Base-by-base conservation (phyloP, 805 yeast species). In the Ogataea wickerhamii region DNA sequence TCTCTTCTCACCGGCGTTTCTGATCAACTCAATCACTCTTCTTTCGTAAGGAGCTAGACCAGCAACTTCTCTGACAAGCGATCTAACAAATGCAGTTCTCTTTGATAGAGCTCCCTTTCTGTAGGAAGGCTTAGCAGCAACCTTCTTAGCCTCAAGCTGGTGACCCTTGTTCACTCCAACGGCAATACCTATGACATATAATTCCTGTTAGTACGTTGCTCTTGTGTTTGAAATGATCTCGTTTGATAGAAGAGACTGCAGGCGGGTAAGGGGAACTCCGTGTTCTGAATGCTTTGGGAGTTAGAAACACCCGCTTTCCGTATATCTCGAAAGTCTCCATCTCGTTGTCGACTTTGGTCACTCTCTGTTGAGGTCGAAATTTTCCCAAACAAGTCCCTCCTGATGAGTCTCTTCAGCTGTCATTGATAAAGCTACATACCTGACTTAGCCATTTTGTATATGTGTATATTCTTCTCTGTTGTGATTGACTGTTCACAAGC, bases 1-100 rank as follows among this genome's bases (percentile, higher is more conserved):
- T 81, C 98, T 93, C 95, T 93, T 93, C 79, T 93, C 99, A 82
- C 96, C 96, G 71, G 96, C 89, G 80, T 94, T 93, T 83, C 98
- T 93, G 84, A 93, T 81, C 77, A 93, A 82, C 79, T 93, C 99
- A 67, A 94, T 85, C 71, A 93, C 82, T 79, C 99, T 89, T 82
- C 96, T 89, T 80, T 93, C 99, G 75, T 93, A 93, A 76, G 99
- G 98, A 57, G 99, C 96, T 68, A 93, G 81, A 71, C 98, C 98
- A 60, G 95, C 76, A 63, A 93, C 97, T 78, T 93, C 99, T 70
- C 82, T 82, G 71, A 93, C 95, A 53, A 93, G 76, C 65, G 82
- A 78, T 74, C 98, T 85, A 67, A 94, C 99, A 67, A 93, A 94
- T 47, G 76, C 76, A 62, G 98, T 80, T 83, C 96, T 88, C 82